Evolutionary conservation across 2,329 filamentous ascomycete genomes (phyloP).

Genomic region (Xylaria sp.): DNA sequence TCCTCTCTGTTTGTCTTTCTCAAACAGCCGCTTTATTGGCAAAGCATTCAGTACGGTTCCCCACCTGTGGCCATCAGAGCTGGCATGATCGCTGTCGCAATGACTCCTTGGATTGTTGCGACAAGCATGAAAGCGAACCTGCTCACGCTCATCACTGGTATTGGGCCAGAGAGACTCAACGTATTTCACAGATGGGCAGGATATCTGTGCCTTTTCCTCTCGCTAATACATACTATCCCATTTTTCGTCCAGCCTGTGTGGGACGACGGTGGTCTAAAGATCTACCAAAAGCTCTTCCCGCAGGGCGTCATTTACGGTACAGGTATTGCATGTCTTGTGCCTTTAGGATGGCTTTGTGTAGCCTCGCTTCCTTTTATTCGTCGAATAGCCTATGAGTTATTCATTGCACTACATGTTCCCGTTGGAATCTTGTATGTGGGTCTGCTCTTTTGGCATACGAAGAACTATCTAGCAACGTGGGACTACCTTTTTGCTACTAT

Average conservation of each 20-base stretch:
- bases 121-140: slow-evolving; percentile 93
- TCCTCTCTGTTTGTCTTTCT: slow-evolving; percentile 85
- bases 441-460: slow-evolving; percentile 94
- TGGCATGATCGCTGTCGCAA: slow-evolving; percentile 90
- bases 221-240: slow-evolving; percentile 85
- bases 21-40: slow-evolving; percentile 88
- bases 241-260: slow-evolving; percentile 91
- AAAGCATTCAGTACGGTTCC: slow-evolving; percentile 86
- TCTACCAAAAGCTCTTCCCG: slow-evolving; percentile 77
- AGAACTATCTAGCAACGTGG: slow-evolving; percentile 93
- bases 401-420: slow-evolving; percentile 84
- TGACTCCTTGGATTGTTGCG: slow-evolving; percentile 92
- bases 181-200: slow-evolving; percentile 93
- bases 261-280: slow-evolving; percentile 77
- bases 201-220: slow-evolving; percentile 85
- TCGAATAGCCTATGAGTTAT: slow-evolving; percentile 83
- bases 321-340: slow-evolving; percentile 83
- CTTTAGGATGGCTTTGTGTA: slow-evolving; percentile 83
- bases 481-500: slow-evolving; percentile 85
- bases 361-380: slow-evolving; percentile 85
- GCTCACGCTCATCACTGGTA: slow-evolving; percentile 84
- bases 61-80: slow-evolving; percentile 87
- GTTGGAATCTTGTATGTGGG: slow-evolving; percentile 83
- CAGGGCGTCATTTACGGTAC: slow-evolving; percentile 82
- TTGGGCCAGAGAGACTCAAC: slow-evolving; percentile 91